Evolutionary conservation across 495 filamentous ascomycete genomes (phyloP).

Genomic region (Neurospora cerealis): DNA sequence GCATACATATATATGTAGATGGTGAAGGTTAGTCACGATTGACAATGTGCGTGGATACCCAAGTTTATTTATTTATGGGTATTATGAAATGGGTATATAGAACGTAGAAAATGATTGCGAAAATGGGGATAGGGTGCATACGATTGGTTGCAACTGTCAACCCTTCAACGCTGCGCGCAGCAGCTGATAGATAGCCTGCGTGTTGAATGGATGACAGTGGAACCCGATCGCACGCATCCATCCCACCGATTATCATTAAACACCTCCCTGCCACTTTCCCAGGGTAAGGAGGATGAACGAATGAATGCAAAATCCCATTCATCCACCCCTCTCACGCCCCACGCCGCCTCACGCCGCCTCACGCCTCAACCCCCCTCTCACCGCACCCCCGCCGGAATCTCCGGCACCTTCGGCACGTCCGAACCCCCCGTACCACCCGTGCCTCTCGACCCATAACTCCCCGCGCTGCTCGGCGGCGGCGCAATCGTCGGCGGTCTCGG

Average conservation of each 20-base stretch:
- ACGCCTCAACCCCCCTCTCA: background rate
- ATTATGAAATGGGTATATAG: background rate
- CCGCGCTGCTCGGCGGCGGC: conserved; percentile 5
- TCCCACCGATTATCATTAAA: background rate
- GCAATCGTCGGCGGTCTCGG: conserved; percentile 14
- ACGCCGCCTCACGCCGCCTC: background rate
- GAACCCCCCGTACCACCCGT: background rate
- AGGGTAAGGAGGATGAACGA: background rate
- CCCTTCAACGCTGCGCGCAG: background rate
- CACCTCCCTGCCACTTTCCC: background rate
- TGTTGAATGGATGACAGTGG: background rate
- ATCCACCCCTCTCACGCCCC: background rate
- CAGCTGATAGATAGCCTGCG: background rate
- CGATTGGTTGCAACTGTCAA: background rate
- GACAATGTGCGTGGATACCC: background rate
- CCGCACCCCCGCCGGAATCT: background rate
- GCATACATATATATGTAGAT: background rate
- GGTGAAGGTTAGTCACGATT: background rate
- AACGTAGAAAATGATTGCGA: background rate
- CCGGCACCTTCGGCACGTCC: background rate
- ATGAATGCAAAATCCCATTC: background rate
- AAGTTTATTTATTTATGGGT: background rate
- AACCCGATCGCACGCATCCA: background rate
- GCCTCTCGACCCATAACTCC: background rate
- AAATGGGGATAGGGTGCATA: background rate